Evolutionary conservation across 768 basidiomycete genomes (phyloP), one percentile per base, ranked within the genome.

Genomic region (Agaricus subrufescens): DNA sequence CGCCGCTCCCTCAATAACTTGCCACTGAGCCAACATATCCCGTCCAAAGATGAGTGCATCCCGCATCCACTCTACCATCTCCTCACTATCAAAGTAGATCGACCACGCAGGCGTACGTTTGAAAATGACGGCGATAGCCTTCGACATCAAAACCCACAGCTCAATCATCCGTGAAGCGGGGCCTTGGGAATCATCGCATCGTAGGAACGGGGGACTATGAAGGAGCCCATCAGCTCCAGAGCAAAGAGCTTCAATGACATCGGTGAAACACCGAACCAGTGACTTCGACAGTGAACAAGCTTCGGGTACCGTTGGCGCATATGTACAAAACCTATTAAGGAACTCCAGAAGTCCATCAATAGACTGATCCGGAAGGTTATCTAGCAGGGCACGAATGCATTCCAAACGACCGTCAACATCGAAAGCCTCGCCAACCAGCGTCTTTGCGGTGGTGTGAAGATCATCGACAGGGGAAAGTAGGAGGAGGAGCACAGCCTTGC

Each of bases 31-130:
- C 46, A 97, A 71, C 75, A 97, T 80, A 63, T 95, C 90, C 61
- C 89, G 74, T 8, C 88, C 94, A 64, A 97, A 94, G 60, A 98
- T 94, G 50, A 98, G 77, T 2, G 95, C 97, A 66, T 98, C 97
- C 54, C 95, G 84, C 97, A 99, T 98, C 97, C 97, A 99, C 31
- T 85, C 81, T 12, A 89, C 80, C 95, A 99, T 97, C 54, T 86
- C 85, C 27, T 85, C 81, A 62, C 83, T 85, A 52, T 89, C 86
- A 68, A 91, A 91, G 67, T 79, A 87, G 7, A 74, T 68, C 0
- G 97, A 82, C 97, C 97, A 99, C 12, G 75, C 65, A 0, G 87
- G 87, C 2, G 94, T 94, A 51, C 82, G 80, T 65, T 82, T 85
- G 74, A 97, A 98, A 60, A 99, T 93, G 50, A 88, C 77, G 0